Evolutionary conservation across 805 yeast genomes (phyloP).

Genomic region (Candida tammaniensis): DNA sequence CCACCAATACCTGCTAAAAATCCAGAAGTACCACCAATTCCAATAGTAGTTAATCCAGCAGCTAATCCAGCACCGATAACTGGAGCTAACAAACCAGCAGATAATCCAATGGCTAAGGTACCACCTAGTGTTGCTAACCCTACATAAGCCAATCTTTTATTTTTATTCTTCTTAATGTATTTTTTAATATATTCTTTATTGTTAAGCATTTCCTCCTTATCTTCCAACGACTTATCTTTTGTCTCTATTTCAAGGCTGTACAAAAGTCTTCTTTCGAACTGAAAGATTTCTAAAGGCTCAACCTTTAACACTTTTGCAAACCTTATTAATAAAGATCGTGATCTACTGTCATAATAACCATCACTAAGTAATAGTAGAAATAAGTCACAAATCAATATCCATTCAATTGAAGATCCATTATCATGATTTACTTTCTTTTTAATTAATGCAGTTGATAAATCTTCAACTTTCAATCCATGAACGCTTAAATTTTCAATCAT

Average conservation of each 20-base stretch:
- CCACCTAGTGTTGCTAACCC: conserved; percentile 98
- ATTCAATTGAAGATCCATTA: conserved; percentile 58
- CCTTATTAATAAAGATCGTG: conserved; percentile 69
- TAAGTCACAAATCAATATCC: conserved; percentile 93
- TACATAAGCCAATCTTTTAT: conserved; percentile 74
- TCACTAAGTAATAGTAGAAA: conserved; percentile 78
- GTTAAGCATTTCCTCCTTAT: conserved; percentile 70
- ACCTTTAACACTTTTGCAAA: conserved; percentile 67
- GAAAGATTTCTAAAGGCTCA: conserved; percentile 65
- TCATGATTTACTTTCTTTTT: conserved; percentile 7
- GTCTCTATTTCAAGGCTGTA: conserved; percentile 84
- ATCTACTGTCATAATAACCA: conserved; percentile 85
- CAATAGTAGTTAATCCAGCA: conserved; percentile 93
- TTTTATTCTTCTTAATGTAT: conserved; percentile 64
- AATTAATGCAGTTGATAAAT: conserved; percentile 59
- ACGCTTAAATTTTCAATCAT: conserved; percentile 86
- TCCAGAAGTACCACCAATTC: conserved; percentile 89
- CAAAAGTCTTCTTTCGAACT: conserved; percentile 87
- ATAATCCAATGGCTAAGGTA: conserved; percentile 85
- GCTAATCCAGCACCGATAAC: conserved; percentile 98
- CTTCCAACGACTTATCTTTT: conserved; percentile 49
- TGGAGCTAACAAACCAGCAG: conserved; percentile 95
- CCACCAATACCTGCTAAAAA: conserved; percentile 97
- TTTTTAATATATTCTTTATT: conserved; percentile 71
- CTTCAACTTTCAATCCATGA: conserved; percentile 77